These are phyloP conservation scores for Luzula sylvatica DNA, from an alignment of 176 grass and related monocot species.

Conservation along the genomic window DNA sequence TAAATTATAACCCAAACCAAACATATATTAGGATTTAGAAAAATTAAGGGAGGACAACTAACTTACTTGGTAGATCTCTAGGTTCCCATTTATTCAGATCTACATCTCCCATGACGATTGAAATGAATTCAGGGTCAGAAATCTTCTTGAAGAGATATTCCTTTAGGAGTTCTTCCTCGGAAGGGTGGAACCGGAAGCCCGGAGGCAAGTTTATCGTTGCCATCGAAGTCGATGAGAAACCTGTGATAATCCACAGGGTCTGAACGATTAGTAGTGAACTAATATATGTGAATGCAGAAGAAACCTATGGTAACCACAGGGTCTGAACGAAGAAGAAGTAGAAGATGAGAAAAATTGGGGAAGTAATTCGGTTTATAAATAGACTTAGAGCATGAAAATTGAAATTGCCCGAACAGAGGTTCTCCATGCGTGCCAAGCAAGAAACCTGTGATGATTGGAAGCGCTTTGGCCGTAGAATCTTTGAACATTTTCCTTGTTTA, in stretches of 20 bases:
- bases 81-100: constrained; percentile 88
- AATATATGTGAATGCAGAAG: too few species aligned
- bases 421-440: constrained; percentile 4
- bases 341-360: not conserved
- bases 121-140: constrained; percentile 22
- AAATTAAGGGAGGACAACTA: not conserved
- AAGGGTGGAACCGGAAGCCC: constrained; percentile 84
- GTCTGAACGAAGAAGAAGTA: not conserved
- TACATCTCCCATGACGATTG: constrained; percentile 70
- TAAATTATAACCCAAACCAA: constrained; percentile 2
- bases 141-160: constrained; percentile 60
- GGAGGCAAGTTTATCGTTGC: constrained; percentile 33
- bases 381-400: too few species aligned
- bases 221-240: too few species aligned
- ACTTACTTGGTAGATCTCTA: constrained; percentile 70
- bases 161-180: constrained; percentile 70
- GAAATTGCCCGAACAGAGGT: not conserved
- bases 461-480: too few species aligned
- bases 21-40: not conserved
- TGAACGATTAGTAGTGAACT: too few species aligned
- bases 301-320: too few species aligned
- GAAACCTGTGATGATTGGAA: constrained; percentile 2
- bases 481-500: too few species aligned
- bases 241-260: too few species aligned
- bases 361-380: too few species aligned